A percentile compares a stretch with the other conserved stretches of the same genome.
Conservation (phyloP, 371 early-diverging fungal genomes). For the Rhizopus delemar region DNA sequence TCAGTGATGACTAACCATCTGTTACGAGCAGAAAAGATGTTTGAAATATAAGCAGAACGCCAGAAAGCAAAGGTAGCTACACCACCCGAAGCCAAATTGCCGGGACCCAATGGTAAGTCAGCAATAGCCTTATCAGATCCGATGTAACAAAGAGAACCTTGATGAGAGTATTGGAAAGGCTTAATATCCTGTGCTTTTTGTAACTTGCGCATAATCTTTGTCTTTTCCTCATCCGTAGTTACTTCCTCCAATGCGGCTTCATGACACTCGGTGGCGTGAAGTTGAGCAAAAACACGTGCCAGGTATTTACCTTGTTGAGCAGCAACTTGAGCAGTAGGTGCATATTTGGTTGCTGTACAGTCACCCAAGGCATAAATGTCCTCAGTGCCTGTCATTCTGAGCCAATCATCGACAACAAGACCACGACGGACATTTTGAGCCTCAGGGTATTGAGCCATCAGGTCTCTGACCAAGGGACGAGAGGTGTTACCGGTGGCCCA, state of each 20-base stretch:
- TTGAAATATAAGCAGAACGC: constrained; percentile 72
- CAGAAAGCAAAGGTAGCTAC: constrained; percentile 80
- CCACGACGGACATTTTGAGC: constrained; percentile 85
- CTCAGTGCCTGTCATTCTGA: constrained; percentile 73
- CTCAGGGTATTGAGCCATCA: constrained; percentile 72
- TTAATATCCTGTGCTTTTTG: constrained; percentile 54
- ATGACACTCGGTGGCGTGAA: constrained; percentile 53
- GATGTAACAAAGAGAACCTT: constrained; percentile 89
- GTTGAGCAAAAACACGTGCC: constrained; percentile 66
- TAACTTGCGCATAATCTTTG: constrained; percentile 46
- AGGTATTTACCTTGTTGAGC: constrained; percentile 88
- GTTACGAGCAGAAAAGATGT: constrained; percentile 84
- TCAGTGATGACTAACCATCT: constrained; percentile 84
- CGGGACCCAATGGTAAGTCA: constrained; percentile 78
- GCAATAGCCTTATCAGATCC: constrained; percentile 91
- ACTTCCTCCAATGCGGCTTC: constrained; percentile 29
- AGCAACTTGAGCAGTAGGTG: constrained; percentile 93
- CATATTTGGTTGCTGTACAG: constrained; percentile 80
- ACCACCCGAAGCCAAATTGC: constrained; percentile 72
- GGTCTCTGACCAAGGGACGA: constrained; percentile 73
- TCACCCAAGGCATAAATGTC: constrained; percentile 90
- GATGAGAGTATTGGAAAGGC: constrained; percentile 81
- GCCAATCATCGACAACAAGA: constrained; percentile 80
- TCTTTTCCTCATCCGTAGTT: constrained; percentile 34
- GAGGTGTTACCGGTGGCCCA: constrained; percentile 96